Evolutionary conservation across 2,329 filamentous ascomycete species (phyloP).

Genomic region (Epichloe hybrida): DNA sequence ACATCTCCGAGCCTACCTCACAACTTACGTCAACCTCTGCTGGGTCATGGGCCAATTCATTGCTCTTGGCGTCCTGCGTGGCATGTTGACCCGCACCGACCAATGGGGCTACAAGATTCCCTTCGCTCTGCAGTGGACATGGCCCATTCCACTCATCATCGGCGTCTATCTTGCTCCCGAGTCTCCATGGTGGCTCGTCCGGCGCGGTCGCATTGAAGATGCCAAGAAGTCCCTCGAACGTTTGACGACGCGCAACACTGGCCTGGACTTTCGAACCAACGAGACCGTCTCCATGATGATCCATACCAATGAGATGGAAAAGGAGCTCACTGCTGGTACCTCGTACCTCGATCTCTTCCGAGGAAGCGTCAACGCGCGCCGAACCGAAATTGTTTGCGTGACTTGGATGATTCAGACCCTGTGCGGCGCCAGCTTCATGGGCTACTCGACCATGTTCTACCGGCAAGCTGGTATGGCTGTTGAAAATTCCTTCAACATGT

Average conservation of each 20-base stretch:
- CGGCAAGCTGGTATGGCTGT: constrained; percentile 27
- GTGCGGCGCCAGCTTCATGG: constrained; percentile 32
- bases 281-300: constrained; percentile 37
- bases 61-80: constrained; percentile 28
- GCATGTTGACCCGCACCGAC: constrained; percentile 21
- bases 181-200: constrained; percentile 37
- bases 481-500: constrained; percentile 25
- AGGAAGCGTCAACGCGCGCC: constrained; percentile 26
- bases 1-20: constrained; percentile 35
- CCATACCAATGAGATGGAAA: constrained; percentile 36
- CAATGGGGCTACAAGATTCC: constrained; percentile 35
- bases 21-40: constrained; percentile 35
- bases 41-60: constrained; percentile 37
- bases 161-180: constrained; percentile 32
- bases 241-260: constrained; percentile 25
- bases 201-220: constrained; percentile 24
- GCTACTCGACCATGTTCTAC: constrained; percentile 44
- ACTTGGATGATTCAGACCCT: constrained; percentile 29
- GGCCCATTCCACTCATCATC: constrained; percentile 30
- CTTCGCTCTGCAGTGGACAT: constrained; percentile 36
- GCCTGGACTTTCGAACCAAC: constrained; percentile 23
- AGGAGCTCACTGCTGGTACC: constrained; percentile 23
- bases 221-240: constrained; percentile 25
- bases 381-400: constrained; percentile 32
- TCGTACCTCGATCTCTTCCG: constrained; percentile 35